These are phyloP conservation scores for Meripilus lineatus DNA, from an alignment of 1,284 basidiomycete species.

Conservation along the genomic window DNA sequence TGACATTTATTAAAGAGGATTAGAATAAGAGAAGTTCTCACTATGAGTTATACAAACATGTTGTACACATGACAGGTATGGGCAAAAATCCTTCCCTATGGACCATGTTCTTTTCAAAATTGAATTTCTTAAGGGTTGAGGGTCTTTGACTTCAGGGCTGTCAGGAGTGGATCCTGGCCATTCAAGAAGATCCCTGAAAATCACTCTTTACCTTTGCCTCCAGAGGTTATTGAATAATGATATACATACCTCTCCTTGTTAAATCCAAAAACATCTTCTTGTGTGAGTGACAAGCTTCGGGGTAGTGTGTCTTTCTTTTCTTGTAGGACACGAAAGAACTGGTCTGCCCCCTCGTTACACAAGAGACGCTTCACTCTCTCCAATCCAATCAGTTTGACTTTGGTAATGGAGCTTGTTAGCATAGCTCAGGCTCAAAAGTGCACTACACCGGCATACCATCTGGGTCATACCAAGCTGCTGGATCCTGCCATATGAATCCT, in stretches of 20 bases:
- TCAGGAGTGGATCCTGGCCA: background rate
- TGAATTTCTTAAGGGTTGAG: background rate
- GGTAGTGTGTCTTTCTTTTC: background rate
- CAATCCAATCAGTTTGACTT: background rate
- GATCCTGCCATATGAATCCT: constrained; percentile 31
- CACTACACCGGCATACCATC: no score
- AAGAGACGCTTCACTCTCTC: background rate
- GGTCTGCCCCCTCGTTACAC: background rate
- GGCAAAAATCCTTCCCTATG: constrained; percentile 24
- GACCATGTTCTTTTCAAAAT: constrained; percentile 5
- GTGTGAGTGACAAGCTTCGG: background rate
- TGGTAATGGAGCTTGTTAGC: constrained; percentile 1
- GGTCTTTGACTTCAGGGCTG: background rate
- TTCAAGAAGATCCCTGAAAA: background rate
- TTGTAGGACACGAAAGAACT: background rate
- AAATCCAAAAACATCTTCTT: background rate
- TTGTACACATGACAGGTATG: constrained; percentile 24
- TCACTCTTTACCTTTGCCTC: background rate
- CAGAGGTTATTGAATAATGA: background rate
- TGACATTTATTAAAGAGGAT: background rate
- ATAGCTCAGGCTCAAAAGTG: no score
- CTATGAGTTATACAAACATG: constrained; percentile 19
- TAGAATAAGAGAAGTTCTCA: constrained; percentile 10
- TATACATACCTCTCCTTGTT: background rate
- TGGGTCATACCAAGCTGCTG: constrained; percentile 34